Evolutionary conservation across 306 rosid genomes (phyloP).

Genomic region (apple (Malus domestica)): ASM211411v1 NC_041793.1:46796501-46797000

Average conservation of each 20-base stretch:
- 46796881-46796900: neutral
- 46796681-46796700: constrained; percentile 79
- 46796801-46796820: no score
- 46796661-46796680: constrained; percentile 63
- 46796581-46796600: constrained; percentile 74
- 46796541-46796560: constrained; percentile 83
- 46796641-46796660: constrained; percentile 74
- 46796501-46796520: constrained; percentile 59
- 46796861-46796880: neutral
- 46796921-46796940: neutral
- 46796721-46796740: constrained; percentile 35
- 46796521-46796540: constrained; percentile 82
- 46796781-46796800: no score
- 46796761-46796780: no score
- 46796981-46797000: neutral
- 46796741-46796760: neutral
- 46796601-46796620: constrained; percentile 67
- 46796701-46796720: constrained; percentile 78
- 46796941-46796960: neutral
- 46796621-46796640: constrained; percentile 85
- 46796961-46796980: neutral
- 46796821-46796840: no score
- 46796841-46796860: neutral
- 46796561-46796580: constrained; percentile 80
- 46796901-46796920: constrained; percentile 1